Conservation (phyloP, 2,329 filamentous ascomycete species). For the Colletotrichum acutatum region DNA sequence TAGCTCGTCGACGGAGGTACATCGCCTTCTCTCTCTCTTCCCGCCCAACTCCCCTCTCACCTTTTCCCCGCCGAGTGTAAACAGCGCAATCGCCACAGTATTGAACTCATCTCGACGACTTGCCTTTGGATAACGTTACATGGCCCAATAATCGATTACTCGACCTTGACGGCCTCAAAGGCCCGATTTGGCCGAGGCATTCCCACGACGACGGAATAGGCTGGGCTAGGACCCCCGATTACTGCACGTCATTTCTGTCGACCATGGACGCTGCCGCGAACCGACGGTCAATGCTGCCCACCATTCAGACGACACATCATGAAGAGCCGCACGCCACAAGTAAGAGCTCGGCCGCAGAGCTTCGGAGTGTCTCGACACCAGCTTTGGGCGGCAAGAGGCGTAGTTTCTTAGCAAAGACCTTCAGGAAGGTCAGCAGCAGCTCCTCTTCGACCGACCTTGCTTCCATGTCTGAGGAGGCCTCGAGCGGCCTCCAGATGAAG, state of each 20-base stretch:
- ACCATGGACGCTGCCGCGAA: conserved; percentile 32
- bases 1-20: conserved; percentile 29
- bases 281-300: conserved; percentile 32
- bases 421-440: conserved; percentile 36
- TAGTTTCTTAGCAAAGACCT: conserved; percentile 36
- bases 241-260: conserved; percentile 21
- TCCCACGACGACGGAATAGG: conserved; percentile 24
- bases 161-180: conserved; percentile 34
- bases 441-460: conserved; percentile 32
- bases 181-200: conserved; percentile 28
- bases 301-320: conserved; percentile 34
- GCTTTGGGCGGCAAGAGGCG: conserved; percentile 28
- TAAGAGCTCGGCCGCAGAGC: conserved; percentile 17
- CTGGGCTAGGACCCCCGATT: conserved; percentile 19
- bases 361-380: conserved; percentile 27
- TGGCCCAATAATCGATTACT: conserved; percentile 35
- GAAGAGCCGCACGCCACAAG: conserved; percentile 11
- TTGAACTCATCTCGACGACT: conserved; percentile 20
- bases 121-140: conserved; percentile 13
- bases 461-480: conserved; percentile 18
- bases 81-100: not conserved
- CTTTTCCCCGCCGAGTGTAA: conserved; percentile 3
- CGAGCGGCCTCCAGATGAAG: conserved; percentile 12
- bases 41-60: not conserved
- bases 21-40: not conserved